Percentiles rank a stretch among this genome's conserved stretches.
phyloP scores from a whole-genome alignment of 768 basidiomycete genomes.

The Calocera viscosa region DNA sequence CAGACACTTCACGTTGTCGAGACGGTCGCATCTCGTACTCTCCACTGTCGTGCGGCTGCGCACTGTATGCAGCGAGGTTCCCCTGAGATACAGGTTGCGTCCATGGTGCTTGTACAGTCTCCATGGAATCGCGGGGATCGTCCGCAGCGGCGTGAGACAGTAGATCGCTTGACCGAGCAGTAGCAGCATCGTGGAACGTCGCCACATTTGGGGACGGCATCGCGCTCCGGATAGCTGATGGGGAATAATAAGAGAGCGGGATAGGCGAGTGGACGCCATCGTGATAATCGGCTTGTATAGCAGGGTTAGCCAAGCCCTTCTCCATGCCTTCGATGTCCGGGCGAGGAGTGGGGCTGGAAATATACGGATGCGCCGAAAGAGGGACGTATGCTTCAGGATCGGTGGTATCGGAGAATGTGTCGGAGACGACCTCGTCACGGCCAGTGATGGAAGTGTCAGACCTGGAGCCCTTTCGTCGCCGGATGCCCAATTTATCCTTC shows the following conservation, averaged over 20 bases:
- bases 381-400: constrained; percentile 2
- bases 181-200: neutral
- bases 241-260: constrained; percentile 2
- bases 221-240: neutral
- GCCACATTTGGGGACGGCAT: neutral
- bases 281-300: neutral
- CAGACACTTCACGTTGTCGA: neutral
- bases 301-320: neutral
- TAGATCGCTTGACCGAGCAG: neutral
- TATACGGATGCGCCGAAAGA: neutral
- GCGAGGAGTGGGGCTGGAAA: neutral
- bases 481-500: constrained; percentile 65
- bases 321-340: neutral
- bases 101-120: constrained; percentile 3
- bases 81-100: neutral
- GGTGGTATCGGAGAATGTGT: constrained; percentile 3
- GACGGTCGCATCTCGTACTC: constrained; percentile 3
- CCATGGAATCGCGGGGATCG: neutral
- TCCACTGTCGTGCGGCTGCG: neutral
- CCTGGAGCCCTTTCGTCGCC: neutral
- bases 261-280: neutral
- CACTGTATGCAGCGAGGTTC: neutral
- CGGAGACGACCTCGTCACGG: neutral
- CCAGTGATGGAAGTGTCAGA: neutral
- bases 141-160: neutral